A percentile compares a stretch with the other conserved stretches of the same genome.
Conservation (phyloP, 257 asterid genomes). For the Gentiana straminea region DNA sequence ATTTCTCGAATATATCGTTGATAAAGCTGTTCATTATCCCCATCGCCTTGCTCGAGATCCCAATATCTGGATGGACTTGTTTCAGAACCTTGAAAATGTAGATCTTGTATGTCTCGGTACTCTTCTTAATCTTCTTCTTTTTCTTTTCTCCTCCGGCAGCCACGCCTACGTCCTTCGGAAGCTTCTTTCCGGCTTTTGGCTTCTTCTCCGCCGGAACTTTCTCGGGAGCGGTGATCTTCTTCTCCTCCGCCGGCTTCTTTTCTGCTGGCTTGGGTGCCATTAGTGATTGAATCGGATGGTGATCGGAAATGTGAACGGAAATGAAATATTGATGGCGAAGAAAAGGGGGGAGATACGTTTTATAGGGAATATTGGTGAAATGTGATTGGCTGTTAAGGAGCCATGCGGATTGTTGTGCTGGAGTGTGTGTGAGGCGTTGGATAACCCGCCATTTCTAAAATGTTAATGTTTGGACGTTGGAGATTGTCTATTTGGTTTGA, state of each 20-base stretch:
- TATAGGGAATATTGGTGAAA: conserved; percentile 4
- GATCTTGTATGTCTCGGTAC: conserved; percentile 55
- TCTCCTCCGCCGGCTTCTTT: conserved; percentile 54
- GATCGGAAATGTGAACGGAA: not conserved
- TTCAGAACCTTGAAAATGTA: conserved; percentile 62
- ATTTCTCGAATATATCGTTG: conserved; percentile 46
- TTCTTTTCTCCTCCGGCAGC: conserved; percentile 49
- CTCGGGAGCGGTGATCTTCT: conserved; percentile 32
- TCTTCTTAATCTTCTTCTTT: conserved; percentile 50
- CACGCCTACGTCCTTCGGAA: conserved; percentile 46
- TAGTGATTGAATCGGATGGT: not conserved
- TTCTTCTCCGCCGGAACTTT: conserved; percentile 56
- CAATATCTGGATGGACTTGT: conserved; percentile 58
- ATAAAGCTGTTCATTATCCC: conserved; percentile 56
- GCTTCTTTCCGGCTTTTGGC: conserved; percentile 67
- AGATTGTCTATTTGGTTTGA: not conserved
- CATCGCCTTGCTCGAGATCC: conserved; percentile 61
- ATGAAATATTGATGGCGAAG: not conserved
- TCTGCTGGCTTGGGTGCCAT: conserved; percentile 53
- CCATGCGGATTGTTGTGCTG: conserved; percentile 16
- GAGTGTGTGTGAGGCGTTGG: conserved; percentile 1
- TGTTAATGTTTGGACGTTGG: conserved; percentile 2
- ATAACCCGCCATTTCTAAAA: not conserved
- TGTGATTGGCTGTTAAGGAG: conserved; percentile 9
- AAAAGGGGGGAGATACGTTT: not conserved